Base-by-base conservation (phyloP, 2,329 filamentous ascomycete genomes). In the Clarireedia sp. region DNA sequence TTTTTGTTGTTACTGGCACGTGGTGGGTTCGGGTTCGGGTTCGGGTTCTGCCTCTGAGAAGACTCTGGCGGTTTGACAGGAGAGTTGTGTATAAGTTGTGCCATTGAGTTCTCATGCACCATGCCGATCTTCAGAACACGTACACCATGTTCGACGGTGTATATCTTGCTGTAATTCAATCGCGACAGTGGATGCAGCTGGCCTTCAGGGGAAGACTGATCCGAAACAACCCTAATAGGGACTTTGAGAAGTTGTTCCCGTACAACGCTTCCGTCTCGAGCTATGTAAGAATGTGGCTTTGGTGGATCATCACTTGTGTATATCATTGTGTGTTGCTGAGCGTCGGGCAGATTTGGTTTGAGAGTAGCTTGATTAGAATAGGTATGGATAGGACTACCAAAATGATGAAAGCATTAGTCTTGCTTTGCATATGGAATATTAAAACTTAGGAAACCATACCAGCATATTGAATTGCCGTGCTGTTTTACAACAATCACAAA, bases 131-230 rank as follows among this genome's bases (percentile, higher is more conserved):
- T 60, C 10, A 53, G 50, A 2, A 65, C 62, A 21, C 54, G 48
- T 17, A 63, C 55, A 33, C 61, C 59, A 24, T 65, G 57, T 33
- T 65, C 63, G 3, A 65, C 56, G 1, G 62, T 65, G 29, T 65
- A 64, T 17, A 65, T 53, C 17, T 65, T 65, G 29, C 58, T 60
- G 50, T 64, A 65, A 45, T 65, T 65, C 5, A 65, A 23, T 23
- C 63, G 41, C 2, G 62, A 63, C 14, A 40, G 4, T n/a, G 16
- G 1, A 16, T 48, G 2, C 17, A 58, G 24, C 3, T 26, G 37
- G 16, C 21, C n/a, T 17, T 29, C 17, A 17, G n/a, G 10, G 1
- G 23, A 21, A 3, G 24, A 10, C 4, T 43, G 24, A 29, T 64
- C 61, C 3, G 50, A 45, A 10, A 43, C 26, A 16, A 65, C 64